Conservation (phyloP, 345 rosid species). For the Carallia brachiata region DNA sequence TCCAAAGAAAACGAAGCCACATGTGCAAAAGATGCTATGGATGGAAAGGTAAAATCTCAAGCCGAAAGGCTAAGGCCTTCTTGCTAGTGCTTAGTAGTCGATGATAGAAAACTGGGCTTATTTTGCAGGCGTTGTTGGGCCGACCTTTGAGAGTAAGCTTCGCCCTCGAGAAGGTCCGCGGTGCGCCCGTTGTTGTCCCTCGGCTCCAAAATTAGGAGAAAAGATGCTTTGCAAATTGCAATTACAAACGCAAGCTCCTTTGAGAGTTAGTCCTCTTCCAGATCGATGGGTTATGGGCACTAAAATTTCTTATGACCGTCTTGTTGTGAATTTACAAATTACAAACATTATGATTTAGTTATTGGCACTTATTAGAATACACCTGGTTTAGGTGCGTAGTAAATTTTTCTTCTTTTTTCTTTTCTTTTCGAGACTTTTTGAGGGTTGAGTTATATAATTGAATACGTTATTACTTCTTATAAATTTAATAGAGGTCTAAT, state of each 20-base stretch:
- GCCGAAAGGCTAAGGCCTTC: background rate
- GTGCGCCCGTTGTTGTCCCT: conserved; percentile 75
- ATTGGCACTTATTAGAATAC: too few relatives aligned
- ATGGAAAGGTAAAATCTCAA: conserved; percentile 55
- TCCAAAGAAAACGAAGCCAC: conserved; percentile 50
- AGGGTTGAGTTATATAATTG: too few relatives aligned
- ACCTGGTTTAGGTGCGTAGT: too few relatives aligned
- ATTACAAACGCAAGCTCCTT: background rate
- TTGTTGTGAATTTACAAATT: too few relatives aligned
- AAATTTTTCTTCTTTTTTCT: too few relatives aligned
- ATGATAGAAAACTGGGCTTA: conserved; percentile 7
- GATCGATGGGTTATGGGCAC: too few relatives aligned
- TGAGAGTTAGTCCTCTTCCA: too few relatives aligned
- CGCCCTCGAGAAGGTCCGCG: conserved; percentile 76
- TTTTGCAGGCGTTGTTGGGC: conserved; percentile 70
- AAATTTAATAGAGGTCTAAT: too few relatives aligned
- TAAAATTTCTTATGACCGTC: too few relatives aligned
- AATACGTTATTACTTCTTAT: too few relatives aligned
- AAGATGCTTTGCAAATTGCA: background rate
- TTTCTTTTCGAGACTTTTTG: too few relatives aligned
- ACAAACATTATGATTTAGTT: too few relatives aligned
- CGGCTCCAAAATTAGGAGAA: conserved; percentile 39
- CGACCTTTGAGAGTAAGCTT: conserved; percentile 71
- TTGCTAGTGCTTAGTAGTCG: background rate
- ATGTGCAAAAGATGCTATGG: conserved; percentile 85